phyloP scores from a whole-genome alignment of 805 yeast genomes.

The Limtongozyma cylindracea region DNA sequence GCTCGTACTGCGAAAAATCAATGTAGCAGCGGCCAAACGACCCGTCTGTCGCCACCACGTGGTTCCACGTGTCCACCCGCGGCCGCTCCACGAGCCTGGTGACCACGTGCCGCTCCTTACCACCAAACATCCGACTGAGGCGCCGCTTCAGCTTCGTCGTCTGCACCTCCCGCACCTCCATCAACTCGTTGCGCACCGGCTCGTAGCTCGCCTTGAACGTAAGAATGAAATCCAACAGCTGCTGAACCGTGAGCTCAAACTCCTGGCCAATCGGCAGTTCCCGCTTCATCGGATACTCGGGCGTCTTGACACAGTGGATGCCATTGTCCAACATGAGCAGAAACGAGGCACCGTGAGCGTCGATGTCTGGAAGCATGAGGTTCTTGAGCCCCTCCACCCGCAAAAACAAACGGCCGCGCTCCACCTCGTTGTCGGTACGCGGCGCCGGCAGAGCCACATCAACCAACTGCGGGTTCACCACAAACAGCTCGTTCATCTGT shows the following conservation, averaged over 20 bases:
- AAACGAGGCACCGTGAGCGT: constrained; percentile 18
- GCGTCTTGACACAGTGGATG: constrained; percentile 49
- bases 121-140: constrained; percentile 20
- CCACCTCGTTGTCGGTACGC: constrained; percentile 2
- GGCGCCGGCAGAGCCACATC: too few species aligned
- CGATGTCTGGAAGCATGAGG: constrained; percentile 20
- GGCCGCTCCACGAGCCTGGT: constrained; percentile 26
- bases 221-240: constrained; percentile 33
- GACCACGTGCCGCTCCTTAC: constrained; percentile 18
- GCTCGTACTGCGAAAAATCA: constrained; percentile 29
- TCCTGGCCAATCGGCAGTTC: constrained; percentile 30
- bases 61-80: constrained; percentile 32
- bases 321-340: constrained; percentile 54
- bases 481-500: too few species aligned
- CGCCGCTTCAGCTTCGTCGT: constrained; percentile 18
- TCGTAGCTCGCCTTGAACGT: constrained; percentile 47
- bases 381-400: constrained; percentile 19
- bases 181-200: constrained; percentile 19
- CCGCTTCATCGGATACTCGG: constrained; percentile 14
- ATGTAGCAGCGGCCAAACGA: constrained; percentile 67
- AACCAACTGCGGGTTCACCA: too few species aligned
- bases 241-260: constrained; percentile 48
- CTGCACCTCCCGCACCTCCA: constrained; percentile 34
- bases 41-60: constrained; percentile 59
- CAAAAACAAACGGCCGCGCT: constrained; percentile 30